These are phyloP conservation scores for Candida corydali DNA, from an alignment of 805 yeast genomes.

Conservation along the genomic window DNA sequence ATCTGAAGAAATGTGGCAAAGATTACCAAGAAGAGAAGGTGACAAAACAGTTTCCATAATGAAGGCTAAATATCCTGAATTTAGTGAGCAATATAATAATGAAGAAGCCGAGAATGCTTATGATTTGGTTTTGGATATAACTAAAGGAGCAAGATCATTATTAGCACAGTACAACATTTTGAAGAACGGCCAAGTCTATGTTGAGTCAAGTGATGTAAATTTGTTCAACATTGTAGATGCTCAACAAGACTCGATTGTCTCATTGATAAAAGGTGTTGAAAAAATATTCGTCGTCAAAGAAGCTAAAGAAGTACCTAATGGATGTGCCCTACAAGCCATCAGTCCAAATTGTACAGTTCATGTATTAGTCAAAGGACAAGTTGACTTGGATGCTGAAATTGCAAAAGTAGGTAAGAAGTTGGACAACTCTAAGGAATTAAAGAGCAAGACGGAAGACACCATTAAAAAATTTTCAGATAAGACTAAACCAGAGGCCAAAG, in stretches of 20 bases:
- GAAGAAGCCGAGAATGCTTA: slow-evolving; percentile 67
- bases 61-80: slow-evolving; percentile 75
- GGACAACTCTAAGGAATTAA: slow-evolving; percentile 55
- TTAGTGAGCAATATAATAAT: slow-evolving; percentile 57
- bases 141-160: slow-evolving; percentile 88
- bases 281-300: slow-evolving; percentile 60
- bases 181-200: slow-evolving; percentile 81
- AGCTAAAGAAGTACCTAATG: slow-evolving; percentile 67
- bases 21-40: slow-evolving; percentile 81
- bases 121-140: slow-evolving; percentile 78
- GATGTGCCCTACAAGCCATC: slow-evolving; percentile 84
- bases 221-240: slow-evolving; percentile 51
- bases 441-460: slow-evolving; percentile 62
- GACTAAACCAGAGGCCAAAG: slow-evolving; percentile 80
- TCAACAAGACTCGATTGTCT: slow-evolving; percentile 82
- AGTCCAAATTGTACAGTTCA: slow-evolving; percentile 81
- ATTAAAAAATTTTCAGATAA: slow-evolving; percentile 81
- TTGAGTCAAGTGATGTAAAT: slow-evolving; percentile 58
- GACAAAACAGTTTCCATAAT: slow-evolving; percentile 71
- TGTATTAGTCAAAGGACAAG: slow-evolving; percentile 88
- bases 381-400: slow-evolving; percentile 90
- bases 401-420: slow-evolving; percentile 76
- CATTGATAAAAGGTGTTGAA: slow-evolving; percentile 88
- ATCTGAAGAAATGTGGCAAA: slow-evolving; percentile 99
- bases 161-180: slow-evolving; percentile 85